phyloP scores from a whole-genome alignment of 371 early-diverging fungal species.

The Apophysomyces sp. region DNA sequence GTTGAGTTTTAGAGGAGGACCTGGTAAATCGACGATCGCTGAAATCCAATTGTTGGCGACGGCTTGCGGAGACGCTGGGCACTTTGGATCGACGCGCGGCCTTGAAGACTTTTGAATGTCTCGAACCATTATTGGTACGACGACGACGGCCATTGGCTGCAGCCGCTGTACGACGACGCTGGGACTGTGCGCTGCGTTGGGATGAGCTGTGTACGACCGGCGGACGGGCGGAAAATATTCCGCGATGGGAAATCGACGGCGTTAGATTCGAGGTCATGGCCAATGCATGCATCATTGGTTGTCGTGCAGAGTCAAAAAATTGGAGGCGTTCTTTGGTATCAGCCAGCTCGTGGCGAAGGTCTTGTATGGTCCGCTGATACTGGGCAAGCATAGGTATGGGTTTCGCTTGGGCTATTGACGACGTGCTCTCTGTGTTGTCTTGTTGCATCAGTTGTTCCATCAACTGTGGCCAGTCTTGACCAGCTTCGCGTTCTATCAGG shows the following conservation, averaged over 20 bases:
- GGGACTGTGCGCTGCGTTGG: background rate
- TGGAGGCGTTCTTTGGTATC: constrained; percentile 31
- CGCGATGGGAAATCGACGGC: background rate
- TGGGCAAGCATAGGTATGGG: constrained; percentile 45
- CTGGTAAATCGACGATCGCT: background rate
- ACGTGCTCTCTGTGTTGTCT: background rate
- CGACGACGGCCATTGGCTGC: background rate
- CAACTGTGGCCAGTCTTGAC: constrained; percentile 17
- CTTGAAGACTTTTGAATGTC: constrained; percentile 9
- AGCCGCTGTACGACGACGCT: background rate
- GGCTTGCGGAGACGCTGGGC: constrained; percentile 1
- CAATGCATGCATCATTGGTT: background rate
- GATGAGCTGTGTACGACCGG: background rate
- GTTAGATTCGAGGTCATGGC: background rate
- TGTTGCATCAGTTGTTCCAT: constrained; percentile 5
- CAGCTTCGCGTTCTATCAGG: constrained; percentile 45
- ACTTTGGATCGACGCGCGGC: constrained; percentile 20
- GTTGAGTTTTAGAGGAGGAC: background rate
- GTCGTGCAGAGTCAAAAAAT: constrained; percentile 16
- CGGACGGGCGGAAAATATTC: background rate
- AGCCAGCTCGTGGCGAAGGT: constrained; percentile 38
- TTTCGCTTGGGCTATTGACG: background rate
- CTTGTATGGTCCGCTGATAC: constrained; percentile 48
- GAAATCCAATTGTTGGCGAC: background rate
- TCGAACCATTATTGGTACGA: background rate